phyloP scores from a whole-genome alignment of 148 eudicot genomes.

The Rhododendron williamsianum region DNA sequence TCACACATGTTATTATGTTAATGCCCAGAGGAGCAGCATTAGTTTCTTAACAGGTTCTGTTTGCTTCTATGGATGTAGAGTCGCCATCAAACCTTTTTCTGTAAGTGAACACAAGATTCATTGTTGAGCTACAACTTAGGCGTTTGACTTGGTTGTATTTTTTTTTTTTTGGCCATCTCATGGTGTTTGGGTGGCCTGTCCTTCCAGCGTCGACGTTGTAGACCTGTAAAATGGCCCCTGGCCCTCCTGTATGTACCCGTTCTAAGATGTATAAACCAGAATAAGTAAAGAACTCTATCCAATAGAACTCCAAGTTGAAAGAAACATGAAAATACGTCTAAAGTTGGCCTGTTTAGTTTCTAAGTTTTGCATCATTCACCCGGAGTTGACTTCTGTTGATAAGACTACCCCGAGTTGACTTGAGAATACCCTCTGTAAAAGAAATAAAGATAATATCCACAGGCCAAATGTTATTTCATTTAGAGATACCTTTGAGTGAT shows the following conservation, averaged over 20 bases:
- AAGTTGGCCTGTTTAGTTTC: background rate
- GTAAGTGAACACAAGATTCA: background rate
- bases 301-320: background rate
- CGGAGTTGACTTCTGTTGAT: background rate
- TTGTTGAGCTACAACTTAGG: background rate
- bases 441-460: background rate
- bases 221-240: background rate
- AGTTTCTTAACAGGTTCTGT: background rate
- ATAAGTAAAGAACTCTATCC: background rate
- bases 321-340: background rate
- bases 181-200: background rate
- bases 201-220: background rate
- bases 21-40: background rate
- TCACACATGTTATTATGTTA: background rate
- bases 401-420: background rate
- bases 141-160: background rate
- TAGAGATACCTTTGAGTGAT: background rate
- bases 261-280: background rate
- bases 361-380: background rate
- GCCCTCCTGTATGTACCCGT: background rate
- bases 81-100: background rate
- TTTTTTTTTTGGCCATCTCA: background rate
- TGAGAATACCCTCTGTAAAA: background rate
- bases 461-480: background rate
- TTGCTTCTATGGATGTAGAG: background rate